Evolutionary conservation across 2,329 filamentous ascomycete genomes (phyloP).

Genomic region (Conoideocrella luteorostrata): DNA sequence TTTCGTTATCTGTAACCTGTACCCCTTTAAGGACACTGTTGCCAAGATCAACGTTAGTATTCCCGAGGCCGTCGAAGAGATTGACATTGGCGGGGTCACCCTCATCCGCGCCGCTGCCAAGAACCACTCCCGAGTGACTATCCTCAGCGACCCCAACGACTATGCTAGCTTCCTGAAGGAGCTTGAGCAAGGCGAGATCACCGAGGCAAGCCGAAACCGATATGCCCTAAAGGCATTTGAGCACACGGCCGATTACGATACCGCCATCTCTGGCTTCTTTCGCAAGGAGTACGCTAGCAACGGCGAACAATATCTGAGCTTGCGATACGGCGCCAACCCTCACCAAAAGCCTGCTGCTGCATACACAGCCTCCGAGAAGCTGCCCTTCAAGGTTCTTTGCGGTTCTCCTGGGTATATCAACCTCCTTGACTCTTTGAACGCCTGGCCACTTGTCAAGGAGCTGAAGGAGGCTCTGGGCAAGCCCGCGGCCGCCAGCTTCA

Average conservation of each 20-base stretch:
- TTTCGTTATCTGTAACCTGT: slow-evolving; percentile 96
- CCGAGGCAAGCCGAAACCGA: slow-evolving; percentile 74
- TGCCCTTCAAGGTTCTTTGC: slow-evolving; percentile 92
- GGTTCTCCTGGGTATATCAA: slow-evolving; percentile 96
- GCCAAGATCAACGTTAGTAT: slow-evolving; percentile 96
- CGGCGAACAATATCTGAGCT: slow-evolving; percentile 72
- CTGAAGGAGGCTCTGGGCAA: slow-evolving; percentile 80
- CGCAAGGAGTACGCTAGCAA: slow-evolving; percentile 90
- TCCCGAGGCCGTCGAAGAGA: slow-evolving; percentile 94
- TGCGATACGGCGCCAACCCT: slow-evolving; percentile 94
- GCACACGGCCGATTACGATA: slow-evolving; percentile 95
- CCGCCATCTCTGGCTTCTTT: slow-evolving; percentile 94
- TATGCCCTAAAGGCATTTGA: slow-evolving; percentile 98
- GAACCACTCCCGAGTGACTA: slow-evolving; percentile 93
- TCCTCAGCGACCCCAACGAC: slow-evolving; percentile 88
- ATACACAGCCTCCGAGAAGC: slow-evolving; percentile 61
- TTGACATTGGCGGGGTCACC: slow-evolving; percentile 96
- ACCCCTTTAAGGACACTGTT: slow-evolving; percentile 98
- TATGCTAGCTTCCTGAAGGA: slow-evolving; percentile 92
- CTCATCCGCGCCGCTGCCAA: slow-evolving; percentile 94
- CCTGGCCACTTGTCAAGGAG: slow-evolving; percentile 95
- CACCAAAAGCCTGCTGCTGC: slow-evolving; percentile 96
- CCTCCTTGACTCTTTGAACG: slow-evolving; percentile 90
- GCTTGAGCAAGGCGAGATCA: slow-evolving; percentile 79
- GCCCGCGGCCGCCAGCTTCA: slow-evolving; percentile 94